Evolutionary conservation across 495 filamentous ascomycete genomes (phyloP), one percentile per base, ranked within the genome.

Genomic region (Stereocaulon alpinum): DNA sequence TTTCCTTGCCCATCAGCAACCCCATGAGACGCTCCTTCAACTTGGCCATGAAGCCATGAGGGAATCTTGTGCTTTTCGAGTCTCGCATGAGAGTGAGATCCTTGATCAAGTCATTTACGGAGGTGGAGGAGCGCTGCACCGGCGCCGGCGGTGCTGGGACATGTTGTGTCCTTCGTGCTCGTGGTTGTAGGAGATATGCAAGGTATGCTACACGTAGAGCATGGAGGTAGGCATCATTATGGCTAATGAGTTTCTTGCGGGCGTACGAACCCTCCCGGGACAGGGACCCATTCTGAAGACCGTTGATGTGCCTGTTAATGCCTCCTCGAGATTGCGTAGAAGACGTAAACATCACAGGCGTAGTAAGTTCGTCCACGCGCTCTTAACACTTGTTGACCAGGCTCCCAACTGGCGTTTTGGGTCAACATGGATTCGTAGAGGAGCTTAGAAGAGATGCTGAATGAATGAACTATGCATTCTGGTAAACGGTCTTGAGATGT

Each of bases 121-220:
- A 82, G 20, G 89, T 89, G 59, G 88, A 85, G 2, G 81, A 76
- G 55, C 88, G 82, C 52, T 77, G 78, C 6, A 77, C 79, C 64
- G 79, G 86, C 62, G 80, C 81, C 65, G 70, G 75, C 61, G 81
- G 74, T 29, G 80, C 78, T 15, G 82, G 74, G 51, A 88, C 82
- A 81, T 87, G 91, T 74, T 95, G 88, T 64, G 87, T 84, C 66
- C 90, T 82, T 70, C 90, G 90, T 63, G 86, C 80, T 64, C 90
- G 86, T 62, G 94, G 93, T 66, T 95, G 87, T 53, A 99, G 84
- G 30, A 97, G 85, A 71, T 99, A 91, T 74, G 88, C 76, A 34
- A 99, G 86, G 72, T 90, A 96, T 64, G 94, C 91, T 65, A 89
- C 84, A 54, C 94, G 87, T 54, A 99, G 83, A 62, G 91, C 89